Conservation (phyloP, 352 stramenopile species). For the Phytophthora litchii region DNA sequence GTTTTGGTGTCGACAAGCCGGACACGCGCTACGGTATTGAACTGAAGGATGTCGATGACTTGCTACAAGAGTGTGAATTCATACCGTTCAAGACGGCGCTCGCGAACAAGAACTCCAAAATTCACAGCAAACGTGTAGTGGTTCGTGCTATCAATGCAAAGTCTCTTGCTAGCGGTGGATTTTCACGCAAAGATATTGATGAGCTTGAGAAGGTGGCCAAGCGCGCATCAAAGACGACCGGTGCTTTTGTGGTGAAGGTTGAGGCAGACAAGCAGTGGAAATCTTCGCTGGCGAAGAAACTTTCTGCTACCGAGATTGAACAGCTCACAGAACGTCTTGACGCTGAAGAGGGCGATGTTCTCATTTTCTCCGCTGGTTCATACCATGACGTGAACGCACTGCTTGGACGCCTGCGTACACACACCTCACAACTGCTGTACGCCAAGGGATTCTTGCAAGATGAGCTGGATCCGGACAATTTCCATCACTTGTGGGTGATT, state of each 20-base stretch:
- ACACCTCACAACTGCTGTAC: conserved; percentile 66
- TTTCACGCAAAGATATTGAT: conserved; percentile 80
- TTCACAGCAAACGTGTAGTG: conserved; percentile 36
- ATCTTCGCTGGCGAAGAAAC: conserved; percentile 70
- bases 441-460: conserved; percentile 62
- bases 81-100: conserved; percentile 50
- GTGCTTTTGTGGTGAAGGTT: conserved; percentile 69
- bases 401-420: conserved; percentile 71
- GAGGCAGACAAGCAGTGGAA: conserved; percentile 67
- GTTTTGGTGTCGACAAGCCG: conserved; percentile 87
- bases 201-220: conserved; percentile 63
- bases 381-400: conserved; percentile 64
- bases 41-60: conserved; percentile 59
- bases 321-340: conserved; percentile 53
- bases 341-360: conserved; percentile 66
- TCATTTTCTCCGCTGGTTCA: conserved; percentile 64
- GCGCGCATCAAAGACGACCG: conserved; percentile 38
- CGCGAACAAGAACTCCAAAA: conserved; percentile 19
- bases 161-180: conserved; percentile 47
- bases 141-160: conserved; percentile 82
- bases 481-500: conserved; percentile 84
- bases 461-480: conserved; percentile 72
- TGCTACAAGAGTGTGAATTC: conserved; percentile 50
- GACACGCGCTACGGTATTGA: conserved; percentile 83
- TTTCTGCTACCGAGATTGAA: conserved; percentile 52